Conservation (phyloP, 2,329 filamentous ascomycete species). For the Fusarium anguioides region DNA sequence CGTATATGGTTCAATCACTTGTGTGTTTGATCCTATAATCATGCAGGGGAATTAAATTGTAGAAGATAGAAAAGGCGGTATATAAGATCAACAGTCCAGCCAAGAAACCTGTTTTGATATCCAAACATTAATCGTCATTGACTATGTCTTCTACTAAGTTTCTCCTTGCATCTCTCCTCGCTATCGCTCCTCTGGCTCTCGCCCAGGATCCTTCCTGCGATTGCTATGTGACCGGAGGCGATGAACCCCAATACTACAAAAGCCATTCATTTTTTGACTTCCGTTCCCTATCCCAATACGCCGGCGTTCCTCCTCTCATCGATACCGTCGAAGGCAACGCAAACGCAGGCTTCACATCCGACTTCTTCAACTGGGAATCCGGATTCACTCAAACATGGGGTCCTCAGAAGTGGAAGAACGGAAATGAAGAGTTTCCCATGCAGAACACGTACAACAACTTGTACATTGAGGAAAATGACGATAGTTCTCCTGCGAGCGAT, state of each 20-base stretch:
- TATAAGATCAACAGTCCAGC: slow-evolving; percentile 6
- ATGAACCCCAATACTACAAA: slow-evolving; percentile 41
- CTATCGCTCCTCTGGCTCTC: slow-evolving; percentile 32
- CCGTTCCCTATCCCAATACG: slow-evolving; percentile 44
- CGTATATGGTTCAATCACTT: slow-evolving; percentile 21
- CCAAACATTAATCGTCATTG: background rate
- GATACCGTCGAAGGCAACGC: slow-evolving; percentile 44
- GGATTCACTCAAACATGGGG: slow-evolving; percentile 52
- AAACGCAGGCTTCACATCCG: slow-evolving; percentile 49
- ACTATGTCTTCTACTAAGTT: slow-evolving; percentile 39
- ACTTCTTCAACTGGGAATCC: slow-evolving; percentile 49
- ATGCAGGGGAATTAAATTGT: background rate
- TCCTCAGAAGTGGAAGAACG: slow-evolving; percentile 54
- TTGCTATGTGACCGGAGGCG: slow-evolving; percentile 46
- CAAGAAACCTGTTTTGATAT: background rate
- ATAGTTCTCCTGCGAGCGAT: slow-evolving; percentile 43
- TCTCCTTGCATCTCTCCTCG: slow-evolving; percentile 40
- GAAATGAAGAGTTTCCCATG: slow-evolving; percentile 49
- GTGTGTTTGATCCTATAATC: background rate
- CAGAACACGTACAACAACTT: slow-evolving; percentile 54
- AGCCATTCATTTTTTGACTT: slow-evolving; percentile 48
- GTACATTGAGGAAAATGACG: slow-evolving; percentile 57
- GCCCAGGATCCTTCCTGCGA: slow-evolving; percentile 47
- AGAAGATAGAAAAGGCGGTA: background rate
- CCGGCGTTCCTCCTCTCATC: slow-evolving; percentile 48